phyloP scores from a whole-genome alignment of 352 stramenopile species.

The Phytopythium sindhum region DNA sequence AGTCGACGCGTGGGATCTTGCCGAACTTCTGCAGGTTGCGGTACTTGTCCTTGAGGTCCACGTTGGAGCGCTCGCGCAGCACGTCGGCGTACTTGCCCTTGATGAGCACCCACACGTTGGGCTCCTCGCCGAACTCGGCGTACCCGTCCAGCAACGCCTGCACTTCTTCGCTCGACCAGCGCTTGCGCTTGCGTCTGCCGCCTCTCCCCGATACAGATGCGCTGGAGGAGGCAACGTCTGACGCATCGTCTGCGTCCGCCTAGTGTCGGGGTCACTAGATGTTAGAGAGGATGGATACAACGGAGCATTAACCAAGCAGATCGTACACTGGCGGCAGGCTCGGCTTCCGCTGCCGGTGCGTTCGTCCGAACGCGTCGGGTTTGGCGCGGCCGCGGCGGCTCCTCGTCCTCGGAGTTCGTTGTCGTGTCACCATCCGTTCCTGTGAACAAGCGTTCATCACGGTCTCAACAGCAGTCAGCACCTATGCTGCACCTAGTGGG shows the following conservation, averaged over 20 bases:
- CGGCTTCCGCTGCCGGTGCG: not conserved
- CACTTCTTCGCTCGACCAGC: conserved; percentile 56
- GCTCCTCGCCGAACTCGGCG: conserved; percentile 38
- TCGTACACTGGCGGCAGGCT: not conserved
- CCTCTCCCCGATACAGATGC: conserved; percentile 1
- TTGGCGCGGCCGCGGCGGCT: not conserved
- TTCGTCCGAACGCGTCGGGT: not conserved
- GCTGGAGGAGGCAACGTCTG: not conserved
- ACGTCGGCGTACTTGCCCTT: conserved; percentile 47
- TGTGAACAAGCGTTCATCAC: not conserved
- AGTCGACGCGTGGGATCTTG: conserved; percentile 19
- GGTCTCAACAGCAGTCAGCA: not conserved
- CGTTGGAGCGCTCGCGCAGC: conserved; percentile 53
- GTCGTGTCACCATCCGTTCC: not conserved
- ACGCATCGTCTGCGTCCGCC: conserved; percentile 1
- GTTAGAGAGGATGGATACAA: not conserved
- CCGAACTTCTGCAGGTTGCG: conserved; percentile 61
- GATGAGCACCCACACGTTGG: conserved; percentile 68
- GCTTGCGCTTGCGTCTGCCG: conserved; percentile 24
- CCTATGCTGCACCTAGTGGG: not conserved
- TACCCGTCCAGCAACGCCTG: conserved; percentile 58
- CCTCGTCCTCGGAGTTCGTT: not conserved
- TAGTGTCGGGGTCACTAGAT: not conserved
- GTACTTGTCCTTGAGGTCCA: conserved; percentile 86
- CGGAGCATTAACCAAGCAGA: not conserved